Evolutionary conservation across 2,329 filamentous ascomycete species (phyloP), one percentile per base, ranked within the genome.

Genomic region (Penicillium palitans): DNA sequence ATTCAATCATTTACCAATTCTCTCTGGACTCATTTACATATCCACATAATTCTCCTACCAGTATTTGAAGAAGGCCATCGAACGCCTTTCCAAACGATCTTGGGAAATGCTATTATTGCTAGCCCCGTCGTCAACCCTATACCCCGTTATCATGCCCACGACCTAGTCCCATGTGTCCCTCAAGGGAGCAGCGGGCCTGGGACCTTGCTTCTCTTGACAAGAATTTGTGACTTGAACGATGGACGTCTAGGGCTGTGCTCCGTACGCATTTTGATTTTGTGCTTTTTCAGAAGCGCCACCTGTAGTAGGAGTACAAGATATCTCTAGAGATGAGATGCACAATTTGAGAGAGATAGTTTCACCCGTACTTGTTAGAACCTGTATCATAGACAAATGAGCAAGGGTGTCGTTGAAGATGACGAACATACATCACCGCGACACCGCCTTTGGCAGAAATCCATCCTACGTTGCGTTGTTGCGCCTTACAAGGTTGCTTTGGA

Each of bases 391-490:
- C 12, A 24, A 42, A 15, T 42, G 21, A 24, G 40, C 35, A 8
- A 8, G 12, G 13, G 25, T 6, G 25, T 25, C 4, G 37, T 10
- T 44, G 24, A 29, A 24, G 19, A 33, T 47, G 12, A 31, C 21
- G 41, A 37, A 35, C 40, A 15, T 35, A 33, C 15, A 48, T n/a
- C 8, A n/a, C n/a, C 5, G 7, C 3, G 10, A 53, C 48, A 64
- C 62, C 62, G 62, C 62, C 56, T 48, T 35, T 10, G 68, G 68
- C 70, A 72, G 63, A 71, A 71, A 65, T 42, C 54, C 25, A 45
- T 41, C 29, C 21, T 12, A 17, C 25, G 19, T 25, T 31, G 10
- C 25, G 25, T 12, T 27, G 21, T 15, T 25, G 50, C 49, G 41
- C 37, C 58, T 31, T 27, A 3, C 24, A 25, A 25, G 3, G 24